phyloP scores from a whole-genome alignment of 768 basidiomycete species.

The Phallus indusiatus region DNA sequence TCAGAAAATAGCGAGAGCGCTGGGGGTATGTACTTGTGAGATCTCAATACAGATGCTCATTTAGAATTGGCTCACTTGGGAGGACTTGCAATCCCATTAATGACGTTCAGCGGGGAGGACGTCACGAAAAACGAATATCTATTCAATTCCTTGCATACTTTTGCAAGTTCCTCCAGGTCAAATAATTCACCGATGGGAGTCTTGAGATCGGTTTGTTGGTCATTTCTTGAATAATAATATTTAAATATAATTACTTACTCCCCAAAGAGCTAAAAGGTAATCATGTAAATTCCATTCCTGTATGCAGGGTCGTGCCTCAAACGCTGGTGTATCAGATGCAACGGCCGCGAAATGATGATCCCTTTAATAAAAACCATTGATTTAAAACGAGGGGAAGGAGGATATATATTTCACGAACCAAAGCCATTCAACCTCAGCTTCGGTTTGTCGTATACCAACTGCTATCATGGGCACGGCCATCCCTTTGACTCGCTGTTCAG shows the following conservation, averaged over 20 bases:
- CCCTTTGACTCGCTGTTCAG: not conserved
- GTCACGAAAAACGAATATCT: constrained; percentile 15
- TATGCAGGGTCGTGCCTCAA: constrained; percentile 5
- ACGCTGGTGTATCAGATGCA: constrained; percentile 8
- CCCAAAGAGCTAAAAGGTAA: constrained; percentile 2
- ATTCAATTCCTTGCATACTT: constrained; percentile 8
- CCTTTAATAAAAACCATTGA: not conserved
- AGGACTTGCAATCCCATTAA: constrained; percentile 4
- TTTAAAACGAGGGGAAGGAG: not conserved
- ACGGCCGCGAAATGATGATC: constrained; percentile 13
- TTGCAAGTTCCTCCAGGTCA: constrained; percentile 13
- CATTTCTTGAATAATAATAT: too few relatives aligned
- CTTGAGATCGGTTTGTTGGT: not conserved
- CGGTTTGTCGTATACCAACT: not conserved
- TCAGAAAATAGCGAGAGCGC: not conserved
- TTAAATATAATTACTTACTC: not conserved
- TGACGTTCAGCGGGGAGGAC: constrained; percentile 1
- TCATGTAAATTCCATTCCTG: constrained; percentile 1
- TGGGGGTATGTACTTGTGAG: not conserved
- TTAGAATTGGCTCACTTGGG: not conserved
- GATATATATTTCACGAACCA: not conserved
- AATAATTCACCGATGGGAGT: constrained; percentile 15
- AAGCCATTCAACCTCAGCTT: constrained; percentile 8
- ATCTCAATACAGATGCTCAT: not conserved
- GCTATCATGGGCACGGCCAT: not conserved